These are phyloP conservation scores for Hygrophila difformis DNA, from an alignment of 257 asterid species.

Conservation along the genomic window DNA sequence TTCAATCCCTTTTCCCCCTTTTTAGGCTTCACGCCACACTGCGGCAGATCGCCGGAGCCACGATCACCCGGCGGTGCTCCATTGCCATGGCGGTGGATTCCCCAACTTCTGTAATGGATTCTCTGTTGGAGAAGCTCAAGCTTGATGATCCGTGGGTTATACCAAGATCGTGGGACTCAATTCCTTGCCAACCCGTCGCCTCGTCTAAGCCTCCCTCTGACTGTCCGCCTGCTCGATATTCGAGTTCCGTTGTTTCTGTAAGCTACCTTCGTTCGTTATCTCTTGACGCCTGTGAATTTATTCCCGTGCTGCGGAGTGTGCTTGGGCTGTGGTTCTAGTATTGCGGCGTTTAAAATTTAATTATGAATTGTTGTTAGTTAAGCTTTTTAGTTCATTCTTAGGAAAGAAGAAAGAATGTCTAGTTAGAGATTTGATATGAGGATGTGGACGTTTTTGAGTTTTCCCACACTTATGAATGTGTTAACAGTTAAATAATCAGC, in stretches of 20 bases:
- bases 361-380: no score
- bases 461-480: no score
- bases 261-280: no score
- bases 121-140: constrained; percentile 47
- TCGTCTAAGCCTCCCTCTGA: constrained; percentile 23
- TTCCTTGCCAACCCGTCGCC: constrained; percentile 43
- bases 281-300: neutral
- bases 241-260: constrained; percentile 58
- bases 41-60: constrained; percentile 1
- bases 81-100: constrained; percentile 48
- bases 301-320: no score
- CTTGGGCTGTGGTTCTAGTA: no score
- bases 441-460: no score
- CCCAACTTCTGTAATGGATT: constrained; percentile 31
- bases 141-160: constrained; percentile 71
- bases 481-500: no score
- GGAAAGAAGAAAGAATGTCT: no score
- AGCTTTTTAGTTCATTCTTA: no score
- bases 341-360: no score
- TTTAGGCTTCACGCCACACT: constrained; percentile 10
- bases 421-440: no score
- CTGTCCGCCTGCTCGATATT: constrained; percentile 27
- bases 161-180: constrained; percentile 74
- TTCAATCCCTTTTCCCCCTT: constrained; percentile 15
- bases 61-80: constrained; percentile 17